A percentile compares a stretch with the other conserved stretches of the same genome.
These are phyloP conservation scores for Arthrobotrys iridis DNA, from an alignment of 2,329 filamentous ascomycete species.

Conservation along the genomic window DNA sequence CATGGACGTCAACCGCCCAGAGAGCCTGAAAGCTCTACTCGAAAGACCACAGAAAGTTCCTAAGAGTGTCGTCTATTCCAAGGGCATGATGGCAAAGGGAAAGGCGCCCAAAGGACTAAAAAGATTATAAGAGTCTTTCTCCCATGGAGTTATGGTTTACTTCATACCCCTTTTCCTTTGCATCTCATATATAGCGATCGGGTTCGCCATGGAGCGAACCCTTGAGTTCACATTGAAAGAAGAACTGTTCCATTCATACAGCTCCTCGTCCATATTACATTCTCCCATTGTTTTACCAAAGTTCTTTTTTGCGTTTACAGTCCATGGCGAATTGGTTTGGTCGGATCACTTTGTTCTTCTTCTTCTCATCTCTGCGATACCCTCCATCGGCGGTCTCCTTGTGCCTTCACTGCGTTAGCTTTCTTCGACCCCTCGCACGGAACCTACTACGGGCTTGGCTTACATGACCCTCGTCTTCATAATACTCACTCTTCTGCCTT, in stretches of 20 bases:
- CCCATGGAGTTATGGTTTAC: background rate
- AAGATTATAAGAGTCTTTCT: constrained; percentile 32
- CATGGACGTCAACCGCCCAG: constrained; percentile 40
- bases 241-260: background rate
- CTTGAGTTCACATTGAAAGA: background rate
- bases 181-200: constrained; percentile 7
- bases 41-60: constrained; percentile 42
- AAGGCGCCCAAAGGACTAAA: constrained; percentile 41
- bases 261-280: constrained; percentile 1
- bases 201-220: constrained; percentile 5
- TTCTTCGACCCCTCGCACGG: background rate
- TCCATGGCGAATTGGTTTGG: constrained; percentile 36
- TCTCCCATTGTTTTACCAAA: constrained; percentile 15
- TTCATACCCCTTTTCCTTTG: background rate
- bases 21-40: constrained; percentile 1
- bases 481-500: background rate
- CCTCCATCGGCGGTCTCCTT: constrained; percentile 36
- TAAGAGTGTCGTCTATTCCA: constrained; percentile 42
- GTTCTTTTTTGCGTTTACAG: constrained; percentile 4
- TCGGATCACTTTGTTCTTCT: constrained; percentile 9
- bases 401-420: constrained; percentile 21
- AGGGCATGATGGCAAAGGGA: constrained; percentile 35
- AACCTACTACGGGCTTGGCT: constrained; percentile 19
- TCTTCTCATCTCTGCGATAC: constrained; percentile 22
- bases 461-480: constrained; percentile 13